Percentiles rank a stretch among this genome's conserved stretches.
Conservation (phyloP, 108 stramenopile genomes). For the Stephanodiscus minutulus region DNA sequence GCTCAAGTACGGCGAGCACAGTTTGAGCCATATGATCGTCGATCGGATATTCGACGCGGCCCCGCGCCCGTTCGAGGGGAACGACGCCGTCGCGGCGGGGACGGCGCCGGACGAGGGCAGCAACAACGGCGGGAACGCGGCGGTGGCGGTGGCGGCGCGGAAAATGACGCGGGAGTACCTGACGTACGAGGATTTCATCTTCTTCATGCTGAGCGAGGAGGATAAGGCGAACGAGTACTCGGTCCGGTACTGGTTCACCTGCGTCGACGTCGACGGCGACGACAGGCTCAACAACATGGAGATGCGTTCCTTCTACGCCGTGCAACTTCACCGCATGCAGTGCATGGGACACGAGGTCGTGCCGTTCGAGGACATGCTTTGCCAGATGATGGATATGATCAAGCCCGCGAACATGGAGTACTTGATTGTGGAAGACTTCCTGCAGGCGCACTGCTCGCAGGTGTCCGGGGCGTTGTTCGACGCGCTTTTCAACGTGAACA, state of each 20-base stretch:
- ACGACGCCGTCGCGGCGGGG: conserved; percentile 24
- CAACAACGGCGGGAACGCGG: conserved; percentile 42
- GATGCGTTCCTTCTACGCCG: conserved; percentile 92
- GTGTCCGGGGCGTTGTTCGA: conserved; percentile 97
- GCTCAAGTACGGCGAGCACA: conserved; percentile 95
- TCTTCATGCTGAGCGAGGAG: conserved; percentile 98
- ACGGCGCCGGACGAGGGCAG: no score
- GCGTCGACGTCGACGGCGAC: conserved; percentile 96
- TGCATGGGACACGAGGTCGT: conserved; percentile 97
- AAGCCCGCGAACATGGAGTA: conserved; percentile 64
- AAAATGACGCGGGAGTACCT: conserved; percentile 63
- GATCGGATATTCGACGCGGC: conserved; percentile 96
- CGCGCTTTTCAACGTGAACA: conserved; percentile 97
- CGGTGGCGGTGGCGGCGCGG: conserved; percentile 10
- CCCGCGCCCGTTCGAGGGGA: conserved; percentile 77
- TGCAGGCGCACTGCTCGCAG: conserved; percentile 83
- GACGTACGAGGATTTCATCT: conserved; percentile 97
- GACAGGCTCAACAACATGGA: conserved; percentile 94
- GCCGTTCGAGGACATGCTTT: conserved; percentile 95
- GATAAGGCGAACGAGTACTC: conserved; percentile 93
- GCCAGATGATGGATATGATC: conserved; percentile 99
- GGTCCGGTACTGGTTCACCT: conserved; percentile 97
- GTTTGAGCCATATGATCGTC: conserved; percentile 93
- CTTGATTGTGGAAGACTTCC: conserved; percentile 85
- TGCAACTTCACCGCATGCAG: conserved; percentile 94